Conservation (phyloP, 768 basidiomycete genomes). For the Suillus occidentalis region DNA sequence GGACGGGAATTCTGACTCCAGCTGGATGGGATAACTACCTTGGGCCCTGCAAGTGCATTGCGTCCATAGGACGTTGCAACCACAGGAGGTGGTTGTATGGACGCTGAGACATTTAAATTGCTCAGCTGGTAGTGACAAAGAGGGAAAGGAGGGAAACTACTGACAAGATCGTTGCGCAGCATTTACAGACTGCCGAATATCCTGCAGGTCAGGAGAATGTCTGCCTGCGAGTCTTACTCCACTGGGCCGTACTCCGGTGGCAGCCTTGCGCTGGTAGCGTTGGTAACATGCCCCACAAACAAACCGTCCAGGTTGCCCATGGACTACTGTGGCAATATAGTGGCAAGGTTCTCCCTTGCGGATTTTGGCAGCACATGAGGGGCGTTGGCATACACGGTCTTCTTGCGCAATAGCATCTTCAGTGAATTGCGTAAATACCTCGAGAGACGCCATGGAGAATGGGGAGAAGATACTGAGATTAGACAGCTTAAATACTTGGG, state of each 20-base stretch:
- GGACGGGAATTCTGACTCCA: not conserved
- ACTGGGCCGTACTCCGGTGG: not conserved
- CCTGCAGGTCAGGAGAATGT: not conserved
- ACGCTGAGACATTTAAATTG: not conserved
- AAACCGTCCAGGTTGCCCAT: not conserved
- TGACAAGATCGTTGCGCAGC: not conserved
- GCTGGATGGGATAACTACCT: conserved; percentile 5
- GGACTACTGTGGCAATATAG: conserved; percentile 5
- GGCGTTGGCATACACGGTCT: conserved; percentile 2
- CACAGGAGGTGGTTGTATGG: not conserved
- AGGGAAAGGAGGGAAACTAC: not conserved
- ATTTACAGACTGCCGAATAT: conserved; percentile 6
- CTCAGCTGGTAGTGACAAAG: not conserved
- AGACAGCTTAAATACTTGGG: not conserved
- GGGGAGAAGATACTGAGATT: not conserved
- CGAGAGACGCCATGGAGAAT: conserved; percentile 1
- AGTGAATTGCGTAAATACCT: conserved; percentile 11
- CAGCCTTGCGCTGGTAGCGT: conserved; percentile 2
- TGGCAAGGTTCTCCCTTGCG: conserved; percentile 7
- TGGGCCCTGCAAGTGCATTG: not conserved
- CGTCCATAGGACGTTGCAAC: not conserved
- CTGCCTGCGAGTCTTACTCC: not conserved
- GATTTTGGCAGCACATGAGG: not conserved
- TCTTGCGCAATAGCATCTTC: conserved; percentile 8
- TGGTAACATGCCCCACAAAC: conserved; percentile 8